Evolutionary conservation across 176 grass and related monocot genomes (phyloP).

Genomic region (Secale cereale): DNA sequence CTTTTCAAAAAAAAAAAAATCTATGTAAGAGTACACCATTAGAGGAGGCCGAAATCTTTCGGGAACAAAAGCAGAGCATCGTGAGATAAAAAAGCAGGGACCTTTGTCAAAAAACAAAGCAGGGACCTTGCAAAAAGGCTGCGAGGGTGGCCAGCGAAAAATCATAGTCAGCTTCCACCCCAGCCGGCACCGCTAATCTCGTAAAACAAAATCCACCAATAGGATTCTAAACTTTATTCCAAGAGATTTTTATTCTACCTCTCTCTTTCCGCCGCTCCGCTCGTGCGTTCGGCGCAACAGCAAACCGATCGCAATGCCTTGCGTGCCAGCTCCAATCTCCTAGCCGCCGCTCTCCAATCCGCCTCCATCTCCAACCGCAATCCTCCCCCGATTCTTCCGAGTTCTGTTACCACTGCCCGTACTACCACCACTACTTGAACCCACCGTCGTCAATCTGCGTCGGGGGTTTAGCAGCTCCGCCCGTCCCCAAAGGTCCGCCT

Average conservation of each 20-base stretch:
- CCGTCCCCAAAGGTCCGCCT: background rate
- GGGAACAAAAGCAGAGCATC: no score
- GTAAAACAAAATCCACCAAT: conserved; percentile 14
- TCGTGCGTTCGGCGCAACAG: conserved; percentile 34
- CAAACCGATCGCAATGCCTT: conserved; percentile 28
- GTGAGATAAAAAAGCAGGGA: background rate
- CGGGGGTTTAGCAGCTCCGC: conserved; percentile 25
- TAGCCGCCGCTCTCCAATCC: background rate
- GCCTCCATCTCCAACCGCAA: background rate
- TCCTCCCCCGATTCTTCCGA: conserved; percentile 15
- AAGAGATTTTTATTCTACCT: background rate
- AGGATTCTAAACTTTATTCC: background rate
- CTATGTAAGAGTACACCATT: no score
- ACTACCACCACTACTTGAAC: background rate
- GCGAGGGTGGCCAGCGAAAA: background rate
- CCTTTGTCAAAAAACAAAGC: no score
- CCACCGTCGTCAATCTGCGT: background rate
- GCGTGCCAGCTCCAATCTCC: conserved; percentile 35
- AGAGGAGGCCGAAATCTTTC: no score
- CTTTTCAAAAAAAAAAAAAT: no score
- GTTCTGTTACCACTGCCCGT: background rate
- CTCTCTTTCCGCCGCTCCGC: background rate
- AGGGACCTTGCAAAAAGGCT: background rate
- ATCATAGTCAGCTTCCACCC: background rate
- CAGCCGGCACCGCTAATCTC: conserved; percentile 6